Conservation (phyloP, 257 asterid species). For the Haberlea rhodopensis region DNA sequence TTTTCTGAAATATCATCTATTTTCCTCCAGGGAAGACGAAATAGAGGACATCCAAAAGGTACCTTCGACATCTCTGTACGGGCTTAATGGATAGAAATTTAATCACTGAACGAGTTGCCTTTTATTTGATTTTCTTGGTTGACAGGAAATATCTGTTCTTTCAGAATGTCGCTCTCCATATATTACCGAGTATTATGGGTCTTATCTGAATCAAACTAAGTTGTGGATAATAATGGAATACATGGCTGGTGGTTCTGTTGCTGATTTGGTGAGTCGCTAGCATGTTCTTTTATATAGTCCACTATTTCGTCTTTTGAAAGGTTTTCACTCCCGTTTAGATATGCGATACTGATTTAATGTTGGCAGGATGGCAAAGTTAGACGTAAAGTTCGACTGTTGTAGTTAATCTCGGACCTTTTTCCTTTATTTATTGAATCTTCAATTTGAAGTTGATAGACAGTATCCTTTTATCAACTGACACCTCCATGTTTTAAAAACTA, state of each 20-base stretch:
- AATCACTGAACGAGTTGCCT: slow-evolving; percentile 19
- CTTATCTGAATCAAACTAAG: slow-evolving; percentile 80
- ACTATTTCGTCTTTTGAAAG: slow-evolving; percentile 17
- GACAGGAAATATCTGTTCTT: slow-evolving; percentile 95
- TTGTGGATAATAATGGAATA: slow-evolving; percentile 98
- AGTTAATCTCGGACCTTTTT: slow-evolving; percentile 9
- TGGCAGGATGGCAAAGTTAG: slow-evolving; percentile 1
- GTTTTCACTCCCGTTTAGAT: slow-evolving; percentile 9
- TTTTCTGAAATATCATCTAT: slow-evolving; percentile 27
- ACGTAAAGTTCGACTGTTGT: slow-evolving; percentile 1
- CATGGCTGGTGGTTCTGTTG: slow-evolving; percentile 99
- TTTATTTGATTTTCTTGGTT: slow-evolving; percentile 30
- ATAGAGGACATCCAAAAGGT: slow-evolving; percentile 99
- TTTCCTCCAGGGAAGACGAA: slow-evolving; percentile 85
- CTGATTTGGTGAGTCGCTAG: slow-evolving; percentile 74
- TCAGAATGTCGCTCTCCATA: slow-evolving; percentile 90
- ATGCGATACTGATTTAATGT: slow-evolving; percentile 6
- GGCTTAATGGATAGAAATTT: slow-evolving; percentile 12
- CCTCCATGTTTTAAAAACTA: too few species aligned
- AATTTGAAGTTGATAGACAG: too few species aligned
- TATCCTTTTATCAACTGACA: too few species aligned
- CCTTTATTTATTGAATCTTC: neutral
- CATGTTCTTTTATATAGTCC: slow-evolving; percentile 21
- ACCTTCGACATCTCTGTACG: slow-evolving; percentile 27
- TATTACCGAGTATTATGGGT: slow-evolving; percentile 95